phyloP scores from a whole-genome alignment of 805 yeast genomes.

The Spencermartinsiella europaea region DNA sequence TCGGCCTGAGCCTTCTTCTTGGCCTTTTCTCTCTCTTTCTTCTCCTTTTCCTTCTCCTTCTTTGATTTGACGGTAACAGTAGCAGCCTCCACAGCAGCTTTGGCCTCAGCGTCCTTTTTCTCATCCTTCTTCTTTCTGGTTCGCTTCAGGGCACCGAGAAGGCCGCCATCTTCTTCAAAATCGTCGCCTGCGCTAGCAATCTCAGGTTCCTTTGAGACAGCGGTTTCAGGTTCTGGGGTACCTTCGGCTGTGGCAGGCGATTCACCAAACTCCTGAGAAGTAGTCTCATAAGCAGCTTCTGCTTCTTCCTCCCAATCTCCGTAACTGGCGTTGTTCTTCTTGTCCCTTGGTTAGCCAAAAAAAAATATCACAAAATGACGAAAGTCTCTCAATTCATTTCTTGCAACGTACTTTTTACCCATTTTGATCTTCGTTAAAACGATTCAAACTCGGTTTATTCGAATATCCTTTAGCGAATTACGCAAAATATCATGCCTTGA shows the following conservation, averaged over 20 bases:
- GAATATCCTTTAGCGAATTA: too few species aligned
- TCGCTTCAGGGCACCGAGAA: constrained; percentile 76
- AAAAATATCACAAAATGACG: too few species aligned
- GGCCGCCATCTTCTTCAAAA: constrained; percentile 39
- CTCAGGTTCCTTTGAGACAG: constrained; percentile 23
- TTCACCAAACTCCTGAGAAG: constrained; percentile 50
- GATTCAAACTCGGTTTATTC: neutral
- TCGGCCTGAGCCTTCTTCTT: constrained; percentile 86
- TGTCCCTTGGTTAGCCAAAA: constrained; percentile 39
- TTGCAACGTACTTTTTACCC: constrained; percentile 43
- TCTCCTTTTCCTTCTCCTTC: constrained; percentile 95
- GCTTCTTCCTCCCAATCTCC: constrained; percentile 78
- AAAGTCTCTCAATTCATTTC: too few species aligned
- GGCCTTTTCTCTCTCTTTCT: constrained; percentile 59
- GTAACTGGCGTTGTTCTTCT: constrained; percentile 61
- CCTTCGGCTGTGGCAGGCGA: constrained; percentile 23
- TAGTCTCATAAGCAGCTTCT: constrained; percentile 44
- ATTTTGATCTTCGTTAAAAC: constrained; percentile 28
- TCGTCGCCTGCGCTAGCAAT: constrained; percentile 29
- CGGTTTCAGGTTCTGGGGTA: constrained; percentile 33
- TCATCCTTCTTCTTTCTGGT: constrained; percentile 74
- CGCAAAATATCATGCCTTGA: too few species aligned
- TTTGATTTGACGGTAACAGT: constrained; percentile 67
- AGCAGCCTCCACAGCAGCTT: constrained; percentile 32
- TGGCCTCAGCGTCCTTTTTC: constrained; percentile 59